Evolutionary conservation across 2,329 filamentous ascomycete species (phyloP).

Genomic region (Acrodontium crateriforme): DNA sequence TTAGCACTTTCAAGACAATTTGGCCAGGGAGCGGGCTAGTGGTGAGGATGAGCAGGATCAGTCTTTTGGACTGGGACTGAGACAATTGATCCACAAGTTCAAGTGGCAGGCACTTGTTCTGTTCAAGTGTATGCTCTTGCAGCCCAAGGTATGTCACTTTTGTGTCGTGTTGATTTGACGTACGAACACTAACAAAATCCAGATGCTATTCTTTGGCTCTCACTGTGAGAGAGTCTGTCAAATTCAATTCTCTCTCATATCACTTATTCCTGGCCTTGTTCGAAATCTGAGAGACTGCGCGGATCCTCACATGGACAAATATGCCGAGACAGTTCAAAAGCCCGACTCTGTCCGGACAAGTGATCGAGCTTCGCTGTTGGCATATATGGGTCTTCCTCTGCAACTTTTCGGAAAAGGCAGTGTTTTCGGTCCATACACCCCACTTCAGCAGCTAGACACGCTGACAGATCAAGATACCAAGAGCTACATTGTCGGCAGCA

Average conservation of each 20-base stretch:
- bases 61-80: conserved; percentile 53
- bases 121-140: conserved; percentile 83
- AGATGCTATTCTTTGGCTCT: conserved; percentile 99
- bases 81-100: conserved; percentile 88
- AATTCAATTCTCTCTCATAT: conserved; percentile 95
- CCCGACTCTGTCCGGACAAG: conserved; percentile 82
- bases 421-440: conserved; percentile 92
- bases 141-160: conserved; percentile 71
- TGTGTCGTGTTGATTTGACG: conserved; percentile 32
- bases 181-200: conserved; percentile 40
- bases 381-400: conserved; percentile 87
- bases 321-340: conserved; percentile 59
- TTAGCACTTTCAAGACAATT: conserved; percentile 76
- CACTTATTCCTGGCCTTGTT: conserved; percentile 83
- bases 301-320: conserved; percentile 78
- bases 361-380: conserved; percentile 75
- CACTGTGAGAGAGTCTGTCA: conserved; percentile 91
- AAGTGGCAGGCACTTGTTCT: conserved; percentile 88
- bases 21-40: conserved; percentile 42
- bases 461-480: conserved; percentile 89
- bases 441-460: conserved; percentile 86
- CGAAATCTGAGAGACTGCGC: conserved; percentile 88
- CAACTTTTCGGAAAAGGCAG: conserved; percentile 95
- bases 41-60: conserved; percentile 65
- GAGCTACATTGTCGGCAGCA: conserved; percentile 94